Evolutionary conservation across 176 grass and related monocot genomes (phyloP).

Genomic region (Carex kokanica): DNA sequence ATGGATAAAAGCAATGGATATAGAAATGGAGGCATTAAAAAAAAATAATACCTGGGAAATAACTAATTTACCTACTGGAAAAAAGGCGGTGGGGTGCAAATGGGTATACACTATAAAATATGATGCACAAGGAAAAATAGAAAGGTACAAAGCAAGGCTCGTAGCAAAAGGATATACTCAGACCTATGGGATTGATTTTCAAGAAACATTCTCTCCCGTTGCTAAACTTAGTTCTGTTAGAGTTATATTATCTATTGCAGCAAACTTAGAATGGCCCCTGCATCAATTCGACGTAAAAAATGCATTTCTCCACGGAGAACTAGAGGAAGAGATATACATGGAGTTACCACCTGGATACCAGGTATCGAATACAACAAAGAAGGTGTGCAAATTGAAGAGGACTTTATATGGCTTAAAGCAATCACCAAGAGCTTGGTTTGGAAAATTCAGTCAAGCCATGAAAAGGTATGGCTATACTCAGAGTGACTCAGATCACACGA

Average conservation of each 20-base stretch:
- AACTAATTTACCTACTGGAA: not conserved
- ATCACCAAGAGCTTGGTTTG: not conserved
- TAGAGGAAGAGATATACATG: constrained; percentile 15
- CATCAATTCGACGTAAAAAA: not conserved
- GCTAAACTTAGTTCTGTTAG: not conserved
- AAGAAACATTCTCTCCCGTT: not conserved
- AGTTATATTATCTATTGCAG: not conserved
- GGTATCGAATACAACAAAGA: not conserved
- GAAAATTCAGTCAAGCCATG: not conserved
- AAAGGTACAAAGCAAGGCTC: not conserved
- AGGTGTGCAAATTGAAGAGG: constrained; percentile 1
- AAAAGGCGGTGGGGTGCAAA: not conserved
- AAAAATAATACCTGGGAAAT: constrained; percentile 10
- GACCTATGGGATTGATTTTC: not conserved
- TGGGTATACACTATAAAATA: not conserved
- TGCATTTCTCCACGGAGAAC: not conserved
- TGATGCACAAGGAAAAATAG: constrained; percentile 3
- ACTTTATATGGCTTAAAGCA: constrained; percentile 5
- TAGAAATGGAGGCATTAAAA: not conserved
- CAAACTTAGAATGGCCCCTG: not conserved
- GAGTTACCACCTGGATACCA: not conserved
- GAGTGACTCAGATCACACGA: not conserved
- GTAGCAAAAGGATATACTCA: constrained; percentile 6
- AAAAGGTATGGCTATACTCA: not conserved
- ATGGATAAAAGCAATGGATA: not conserved